phyloP scores from a whole-genome alignment of 495 filamentous ascomycete species.

The Beverwykella pulmonaria region DNA sequence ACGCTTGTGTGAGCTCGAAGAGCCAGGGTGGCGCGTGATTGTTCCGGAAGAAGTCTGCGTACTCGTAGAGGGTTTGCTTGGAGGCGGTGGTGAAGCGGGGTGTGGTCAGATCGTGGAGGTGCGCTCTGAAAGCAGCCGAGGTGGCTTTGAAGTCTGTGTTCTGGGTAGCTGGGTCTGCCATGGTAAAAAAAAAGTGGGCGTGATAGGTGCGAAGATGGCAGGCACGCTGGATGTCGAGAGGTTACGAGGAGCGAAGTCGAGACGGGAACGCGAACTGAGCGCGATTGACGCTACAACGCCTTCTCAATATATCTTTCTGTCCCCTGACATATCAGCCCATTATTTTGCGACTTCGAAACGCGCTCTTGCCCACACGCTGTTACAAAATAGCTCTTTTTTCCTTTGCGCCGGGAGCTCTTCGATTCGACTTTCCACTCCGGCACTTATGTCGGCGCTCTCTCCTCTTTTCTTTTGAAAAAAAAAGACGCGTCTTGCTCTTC shows the following conservation, averaged over 20 bases:
- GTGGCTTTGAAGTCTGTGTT: constrained; percentile 14
- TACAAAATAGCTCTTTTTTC: not conserved
- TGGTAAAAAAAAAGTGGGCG: no score
- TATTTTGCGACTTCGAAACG: no score
- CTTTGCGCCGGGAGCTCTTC: constrained; percentile 1
- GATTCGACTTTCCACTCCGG: not conserved
- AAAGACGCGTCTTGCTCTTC: no score
- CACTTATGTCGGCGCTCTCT: not conserved
- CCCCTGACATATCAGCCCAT: not conserved
- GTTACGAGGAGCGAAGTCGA: not conserved
- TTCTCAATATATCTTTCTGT: not conserved
- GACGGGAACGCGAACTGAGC: not conserved
- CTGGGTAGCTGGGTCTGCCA: not conserved
- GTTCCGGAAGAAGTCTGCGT: constrained; percentile 63
- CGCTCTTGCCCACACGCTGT: no score
- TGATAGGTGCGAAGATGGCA: no score
- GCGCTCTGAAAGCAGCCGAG: constrained; percentile 52
- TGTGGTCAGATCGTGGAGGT: constrained; percentile 63
- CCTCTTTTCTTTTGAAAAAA: no score
- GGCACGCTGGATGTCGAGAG: no score
- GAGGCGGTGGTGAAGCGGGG: constrained; percentile 66
- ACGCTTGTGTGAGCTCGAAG: constrained; percentile 66
- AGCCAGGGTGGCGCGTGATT: constrained; percentile 67
- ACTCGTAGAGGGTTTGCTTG: constrained; percentile 65
- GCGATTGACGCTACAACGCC: not conserved